Percentiles rank a stretch among this genome's conserved stretches.
phyloP scores from a whole-genome alignment of 371 early-diverging fungal genomes.

The Choanephora cucurbitarum region DNA sequence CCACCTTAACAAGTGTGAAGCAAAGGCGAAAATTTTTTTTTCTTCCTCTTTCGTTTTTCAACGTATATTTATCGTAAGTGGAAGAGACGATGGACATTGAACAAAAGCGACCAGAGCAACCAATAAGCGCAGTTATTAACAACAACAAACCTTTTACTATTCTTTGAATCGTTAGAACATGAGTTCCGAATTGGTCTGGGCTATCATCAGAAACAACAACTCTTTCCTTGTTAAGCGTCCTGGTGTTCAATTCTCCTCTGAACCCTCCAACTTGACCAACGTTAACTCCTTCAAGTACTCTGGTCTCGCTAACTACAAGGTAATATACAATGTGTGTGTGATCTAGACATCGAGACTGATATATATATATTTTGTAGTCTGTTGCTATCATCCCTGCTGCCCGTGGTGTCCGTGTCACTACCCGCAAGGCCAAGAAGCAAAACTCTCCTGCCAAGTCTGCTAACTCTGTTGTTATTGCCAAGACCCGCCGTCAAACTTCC shows the following conservation, averaged over 20 bases:
- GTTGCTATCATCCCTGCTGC: slow-evolving; percentile 64
- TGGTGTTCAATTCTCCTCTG: slow-evolving; percentile 79
- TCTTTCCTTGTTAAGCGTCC: slow-evolving; percentile 88
- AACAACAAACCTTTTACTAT: too few relatives aligned
- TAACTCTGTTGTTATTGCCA: slow-evolving; percentile 62
- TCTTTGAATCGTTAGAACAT: too few relatives aligned
- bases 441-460: slow-evolving; percentile 58
- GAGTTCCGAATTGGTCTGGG: slow-evolving; percentile 82
- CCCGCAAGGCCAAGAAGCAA: slow-evolving; percentile 64
- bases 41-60: too few relatives aligned
- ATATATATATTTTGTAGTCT: slow-evolving; percentile 42
- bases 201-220: slow-evolving; percentile 82
- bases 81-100: too few relatives aligned
- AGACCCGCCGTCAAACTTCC: slow-evolving; percentile 70
- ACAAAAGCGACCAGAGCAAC: too few relatives aligned
- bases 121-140: too few relatives aligned
- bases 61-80: too few relatives aligned
- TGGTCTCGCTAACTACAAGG: slow-evolving; percentile 80
- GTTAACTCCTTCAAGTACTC: slow-evolving; percentile 87
- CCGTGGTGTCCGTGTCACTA: slow-evolving; percentile 67
- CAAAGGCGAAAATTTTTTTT: too few relatives aligned
- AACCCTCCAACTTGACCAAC: slow-evolving; percentile 86
- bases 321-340: slow-evolving; percentile 38
- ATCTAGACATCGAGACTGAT: too few relatives aligned
- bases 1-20: too few relatives aligned